phyloP scores from a whole-genome alignment of 1,284 basidiomycete genomes.

The Phaffia rhodozyma region DNA sequence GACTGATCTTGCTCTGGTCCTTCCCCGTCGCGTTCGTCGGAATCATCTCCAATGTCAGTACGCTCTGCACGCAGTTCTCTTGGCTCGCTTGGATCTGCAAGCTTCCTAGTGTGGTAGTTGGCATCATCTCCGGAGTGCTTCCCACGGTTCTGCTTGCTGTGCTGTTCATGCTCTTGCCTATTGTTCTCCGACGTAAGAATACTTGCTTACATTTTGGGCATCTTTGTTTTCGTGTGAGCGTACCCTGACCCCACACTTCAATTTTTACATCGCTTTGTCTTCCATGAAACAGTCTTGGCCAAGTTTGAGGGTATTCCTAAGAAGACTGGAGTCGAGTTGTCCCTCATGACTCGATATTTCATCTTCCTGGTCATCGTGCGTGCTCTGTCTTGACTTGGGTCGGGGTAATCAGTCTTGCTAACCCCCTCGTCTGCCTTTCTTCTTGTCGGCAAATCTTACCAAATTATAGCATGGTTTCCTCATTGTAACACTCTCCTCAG shows the following conservation, averaged over 20 bases:
- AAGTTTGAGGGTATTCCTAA: slow-evolving; percentile 62
- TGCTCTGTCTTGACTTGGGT: slow-evolving; percentile 11
- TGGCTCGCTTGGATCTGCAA: slow-evolving; percentile 56
- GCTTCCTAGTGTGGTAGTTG: slow-evolving; percentile 44
- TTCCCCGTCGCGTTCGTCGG: slow-evolving; percentile 48
- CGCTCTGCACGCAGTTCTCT: slow-evolving; percentile 37
- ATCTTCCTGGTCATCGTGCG: slow-evolving; percentile 57
- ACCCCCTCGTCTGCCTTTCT: not conserved
- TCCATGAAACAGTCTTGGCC: slow-evolving; percentile 38
- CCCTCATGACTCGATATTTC: slow-evolving; percentile 62
- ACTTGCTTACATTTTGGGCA: no score
- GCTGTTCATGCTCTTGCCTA: slow-evolving; percentile 57
- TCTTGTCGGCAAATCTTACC: not conserved
- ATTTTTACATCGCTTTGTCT: not conserved
- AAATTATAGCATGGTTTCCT: slow-evolving; percentile 45
- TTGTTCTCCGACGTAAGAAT: slow-evolving; percentile 48
- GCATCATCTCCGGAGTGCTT: slow-evolving; percentile 54
- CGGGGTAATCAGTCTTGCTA: not conserved
- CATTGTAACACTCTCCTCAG: slow-evolving; percentile 55
- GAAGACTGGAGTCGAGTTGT: slow-evolving; percentile 56
- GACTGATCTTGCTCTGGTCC: slow-evolving; percentile 54
- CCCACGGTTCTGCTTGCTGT: slow-evolving; percentile 57
- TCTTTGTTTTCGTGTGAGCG: not conserved
- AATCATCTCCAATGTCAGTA: slow-evolving; percentile 39
- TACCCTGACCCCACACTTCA: not conserved